Conservation (phyloP, 2,329 filamentous ascomycete species). For the Penicillium hordei region DNA sequence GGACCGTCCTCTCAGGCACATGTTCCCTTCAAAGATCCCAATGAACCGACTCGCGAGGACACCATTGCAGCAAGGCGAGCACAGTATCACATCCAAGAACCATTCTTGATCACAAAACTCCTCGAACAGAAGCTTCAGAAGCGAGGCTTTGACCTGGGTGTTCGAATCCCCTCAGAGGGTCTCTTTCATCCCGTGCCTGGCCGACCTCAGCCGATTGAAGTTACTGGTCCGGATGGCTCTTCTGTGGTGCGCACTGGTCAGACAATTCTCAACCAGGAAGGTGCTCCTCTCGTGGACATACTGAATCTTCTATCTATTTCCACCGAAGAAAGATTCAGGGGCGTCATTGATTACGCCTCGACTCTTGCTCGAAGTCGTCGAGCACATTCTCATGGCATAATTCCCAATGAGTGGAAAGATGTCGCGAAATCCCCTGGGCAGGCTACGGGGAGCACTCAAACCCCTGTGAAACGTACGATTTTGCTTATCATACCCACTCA, state of each 20-base stretch:
- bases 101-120: slow-evolving; percentile 67
- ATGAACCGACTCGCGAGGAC: slow-evolving; percentile 64
- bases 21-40: slow-evolving; percentile 64
- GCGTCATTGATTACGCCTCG: slow-evolving; percentile 74
- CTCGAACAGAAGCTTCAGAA: slow-evolving; percentile 57
- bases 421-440: slow-evolving; percentile 54
- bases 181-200: slow-evolving; percentile 48
- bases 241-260: slow-evolving; percentile 64
- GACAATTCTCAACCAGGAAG: slow-evolving; percentile 69
- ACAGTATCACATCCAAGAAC: slow-evolving; percentile 70
- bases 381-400: slow-evolving; percentile 73
- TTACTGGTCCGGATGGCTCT: slow-evolving; percentile 62
- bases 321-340: slow-evolving; percentile 74
- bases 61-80: slow-evolving; percentile 60
- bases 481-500: background rate
- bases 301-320: slow-evolving; percentile 79
- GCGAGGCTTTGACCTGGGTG: slow-evolving; percentile 58
- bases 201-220: slow-evolving; percentile 47
- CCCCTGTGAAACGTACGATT: slow-evolving; percentile 42
- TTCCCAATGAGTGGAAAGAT: slow-evolving; percentile 74
- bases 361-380: slow-evolving; percentile 69
- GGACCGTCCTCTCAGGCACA: slow-evolving; percentile 66
- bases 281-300: slow-evolving; percentile 73
- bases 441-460: slow-evolving; percentile 40
- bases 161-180: slow-evolving; percentile 60